These are phyloP conservation scores for Venturia asperata DNA, from an alignment of 2,329 filamentous ascomycete species.

Conservation along the genomic window DNA sequence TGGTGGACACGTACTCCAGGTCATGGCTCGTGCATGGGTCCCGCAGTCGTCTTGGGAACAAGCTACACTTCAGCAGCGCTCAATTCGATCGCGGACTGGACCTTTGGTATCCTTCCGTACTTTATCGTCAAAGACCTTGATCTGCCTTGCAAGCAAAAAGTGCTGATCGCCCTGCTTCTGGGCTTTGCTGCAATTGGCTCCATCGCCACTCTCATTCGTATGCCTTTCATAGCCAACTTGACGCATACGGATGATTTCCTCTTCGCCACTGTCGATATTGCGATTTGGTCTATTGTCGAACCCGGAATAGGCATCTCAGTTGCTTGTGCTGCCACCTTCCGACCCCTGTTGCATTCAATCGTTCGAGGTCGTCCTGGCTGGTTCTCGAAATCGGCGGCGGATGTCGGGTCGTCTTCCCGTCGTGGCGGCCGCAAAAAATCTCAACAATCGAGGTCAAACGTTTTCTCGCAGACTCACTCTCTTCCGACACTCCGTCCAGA, in stretches of 20 bases:
- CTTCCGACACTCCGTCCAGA: conserved; percentile 14
- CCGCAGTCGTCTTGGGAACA: conserved; percentile 1
- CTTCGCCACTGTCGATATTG: conserved; percentile 26
- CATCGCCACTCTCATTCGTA: conserved; percentile 38
- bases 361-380: conserved; percentile 5
- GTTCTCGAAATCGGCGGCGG: background rate
- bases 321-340: conserved; percentile 29
- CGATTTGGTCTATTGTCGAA: conserved; percentile 31
- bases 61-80: conserved; percentile 22
- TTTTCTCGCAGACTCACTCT: background rate
- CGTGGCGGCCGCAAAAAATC: background rate
- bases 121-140: conserved; percentile 28
- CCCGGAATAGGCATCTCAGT: conserved; percentile 32
- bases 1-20: conserved; percentile 14
- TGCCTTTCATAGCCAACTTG: conserved; percentile 37
- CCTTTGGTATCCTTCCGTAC: conserved; percentile 26
- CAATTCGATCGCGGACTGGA: conserved; percentile 23
- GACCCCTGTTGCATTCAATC: conserved; percentile 26
- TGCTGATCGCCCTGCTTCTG: conserved; percentile 28
- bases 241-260: conserved; percentile 34
- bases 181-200: conserved; percentile 25
- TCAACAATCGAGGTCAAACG: background rate
- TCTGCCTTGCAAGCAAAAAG: conserved; percentile 26
- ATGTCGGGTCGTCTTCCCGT: background rate
- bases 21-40: conserved; percentile 10